Evolutionary conservation across 257 asterid species (phyloP).

Genomic region (Solanum piurae): DNA sequence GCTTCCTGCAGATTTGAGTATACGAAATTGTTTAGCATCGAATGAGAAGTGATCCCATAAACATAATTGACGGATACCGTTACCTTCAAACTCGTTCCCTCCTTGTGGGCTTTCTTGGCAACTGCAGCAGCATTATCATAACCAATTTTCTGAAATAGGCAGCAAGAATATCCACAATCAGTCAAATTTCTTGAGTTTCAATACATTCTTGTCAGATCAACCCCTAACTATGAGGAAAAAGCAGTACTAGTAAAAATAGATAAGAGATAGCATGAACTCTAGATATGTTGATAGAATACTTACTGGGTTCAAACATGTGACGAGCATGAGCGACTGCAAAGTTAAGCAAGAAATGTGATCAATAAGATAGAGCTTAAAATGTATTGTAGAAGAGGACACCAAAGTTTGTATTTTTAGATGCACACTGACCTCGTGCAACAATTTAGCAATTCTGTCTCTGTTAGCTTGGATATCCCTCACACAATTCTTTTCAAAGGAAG

Average conservation of each 20-base stretch:
- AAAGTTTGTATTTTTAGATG: not conserved
- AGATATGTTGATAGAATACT: slow-evolving; percentile 8
- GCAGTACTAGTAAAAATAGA: not conserved
- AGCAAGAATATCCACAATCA: not conserved
- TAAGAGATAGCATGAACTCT: not conserved
- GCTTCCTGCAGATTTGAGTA: slow-evolving; percentile 54
- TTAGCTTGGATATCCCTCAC: slow-evolving; percentile 93
- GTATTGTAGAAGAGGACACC: not conserved
- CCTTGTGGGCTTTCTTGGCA: slow-evolving; percentile 98
- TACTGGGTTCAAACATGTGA: slow-evolving; percentile 94
- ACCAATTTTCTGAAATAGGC: slow-evolving; percentile 70
- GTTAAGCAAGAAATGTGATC: not conserved
- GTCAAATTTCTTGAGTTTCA: not conserved
- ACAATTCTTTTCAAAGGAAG: slow-evolving; percentile 92
- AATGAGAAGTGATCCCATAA: not conserved
- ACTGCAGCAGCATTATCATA: slow-evolving; percentile 93
- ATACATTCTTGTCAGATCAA: not conserved
- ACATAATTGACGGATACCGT: not conserved
- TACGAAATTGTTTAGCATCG: not conserved
- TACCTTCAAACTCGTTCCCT: slow-evolving; percentile 88
- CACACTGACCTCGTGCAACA: slow-evolving; percentile 70
- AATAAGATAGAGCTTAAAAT: not conserved
- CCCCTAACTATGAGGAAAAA: not conserved
- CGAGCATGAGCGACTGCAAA: slow-evolving; percentile 97
- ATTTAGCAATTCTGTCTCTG: slow-evolving; percentile 66